phyloP scores from a whole-genome alignment of 441 rosid genomes.

The Populus hybrid region DNA sequence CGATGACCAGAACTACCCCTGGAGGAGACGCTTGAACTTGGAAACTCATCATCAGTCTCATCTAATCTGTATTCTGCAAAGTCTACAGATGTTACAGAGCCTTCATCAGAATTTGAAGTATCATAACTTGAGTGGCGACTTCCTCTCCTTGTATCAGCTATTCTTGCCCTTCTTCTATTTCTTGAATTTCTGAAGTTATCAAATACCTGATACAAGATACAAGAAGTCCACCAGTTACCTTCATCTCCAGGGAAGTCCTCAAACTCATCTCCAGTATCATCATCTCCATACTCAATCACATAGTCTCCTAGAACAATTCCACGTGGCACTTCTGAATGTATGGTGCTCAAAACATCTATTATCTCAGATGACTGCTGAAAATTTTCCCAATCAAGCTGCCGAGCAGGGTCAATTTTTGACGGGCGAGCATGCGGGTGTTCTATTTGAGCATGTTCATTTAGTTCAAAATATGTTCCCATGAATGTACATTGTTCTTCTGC shows the following conservation, averaged over 20 bases:
- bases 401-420: slow-evolving; percentile 85
- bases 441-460: slow-evolving; percentile 61
- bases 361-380: slow-evolving; percentile 98
- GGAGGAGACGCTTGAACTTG: slow-evolving; percentile 44
- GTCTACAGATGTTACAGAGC: slow-evolving; percentile 82
- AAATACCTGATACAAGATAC: slow-evolving; percentile 87
- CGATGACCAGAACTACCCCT: slow-evolving; percentile 66
- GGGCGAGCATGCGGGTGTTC: slow-evolving; percentile 93
- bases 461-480: slow-evolving; percentile 66
- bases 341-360: slow-evolving; percentile 92
- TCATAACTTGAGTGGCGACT: slow-evolving; percentile 63
- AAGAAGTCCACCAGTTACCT: slow-evolving; percentile 96
- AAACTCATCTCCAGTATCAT: slow-evolving; percentile 81
- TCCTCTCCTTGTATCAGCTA: slow-evolving; percentile 71
- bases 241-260: slow-evolving; percentile 79
- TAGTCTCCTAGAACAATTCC: slow-evolving; percentile 97
- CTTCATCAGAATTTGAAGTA: slow-evolving; percentile 84
- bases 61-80: slow-evolving; percentile 77
- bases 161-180: slow-evolving; percentile 82
- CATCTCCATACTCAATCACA: slow-evolving; percentile 93
- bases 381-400: slow-evolving; percentile 95
- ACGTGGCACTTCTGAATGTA: slow-evolving; percentile 93
- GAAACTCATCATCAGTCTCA: slow-evolving; percentile 79
- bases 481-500: slow-evolving; percentile 69
- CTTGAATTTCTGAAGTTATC: slow-evolving; percentile 87